Base-by-base conservation (phyloP, 768 basidiomycete species). In the Austroboletus festivus region DNA sequence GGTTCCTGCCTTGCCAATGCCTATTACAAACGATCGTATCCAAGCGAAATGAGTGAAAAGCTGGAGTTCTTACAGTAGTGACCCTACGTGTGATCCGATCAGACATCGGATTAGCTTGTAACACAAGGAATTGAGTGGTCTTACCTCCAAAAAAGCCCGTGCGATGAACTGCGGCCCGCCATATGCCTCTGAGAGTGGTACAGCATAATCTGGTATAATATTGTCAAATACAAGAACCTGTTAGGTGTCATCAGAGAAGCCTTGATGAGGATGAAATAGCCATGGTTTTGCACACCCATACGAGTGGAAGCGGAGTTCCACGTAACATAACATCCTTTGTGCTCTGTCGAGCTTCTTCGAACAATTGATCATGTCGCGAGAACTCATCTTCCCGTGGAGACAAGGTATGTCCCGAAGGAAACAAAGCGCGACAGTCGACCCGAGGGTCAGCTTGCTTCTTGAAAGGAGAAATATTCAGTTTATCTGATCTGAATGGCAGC, bases 201-300 rank as follows among this genome's bases (percentile, higher is more conserved):
- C 54, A 10, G 65, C 65, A 50, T 65, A 42, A 40, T 62, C 60
- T 9, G 63, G 63, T 42, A 64, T 60, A 11, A 57, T 31, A 24
- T 67, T 65, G 28, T 64, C 65, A 7, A 28, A 38, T 33, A 64
- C 54, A 7, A 65, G 52, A 7, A 65, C 53, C 63, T 67, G 35
- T 5, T 13, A 5, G n/a, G 1, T 4, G 34, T 35, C 18, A 19
- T 34, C 20, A 35, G 28, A 41, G 18, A 31, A 20, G 26, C 31
- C 2, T 8, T 7, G 19, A 22, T n/a, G 10, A 18, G 30, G 9
- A 20, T 12, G 1, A 19, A 20, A 20, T 4, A 26, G 23, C 15
- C 7, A 11, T 4, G 15, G 20, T 31, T 2, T 20, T 9, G 37
- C 48, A 19, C 37, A 67, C 63, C 63, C 63, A 64, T 19, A 39